Conservation (phyloP, 2,329 filamentous ascomycete genomes). For the Penicillium sp. region DNA sequence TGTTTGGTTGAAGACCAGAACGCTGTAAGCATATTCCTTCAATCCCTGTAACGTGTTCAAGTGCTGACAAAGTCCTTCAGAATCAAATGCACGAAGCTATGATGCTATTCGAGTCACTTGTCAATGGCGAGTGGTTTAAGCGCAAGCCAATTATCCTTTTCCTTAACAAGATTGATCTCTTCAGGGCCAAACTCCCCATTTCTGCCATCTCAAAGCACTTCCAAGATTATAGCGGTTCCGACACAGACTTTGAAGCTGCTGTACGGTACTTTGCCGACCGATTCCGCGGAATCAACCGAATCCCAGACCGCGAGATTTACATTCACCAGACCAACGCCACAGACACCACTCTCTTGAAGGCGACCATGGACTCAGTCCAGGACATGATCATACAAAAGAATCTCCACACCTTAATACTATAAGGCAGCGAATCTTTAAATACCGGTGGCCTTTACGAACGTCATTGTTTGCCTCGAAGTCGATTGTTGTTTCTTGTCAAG, state of each 20-base stretch:
- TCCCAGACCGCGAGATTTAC: slow-evolving; percentile 57
- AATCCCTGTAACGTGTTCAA: background rate
- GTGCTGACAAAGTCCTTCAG: slow-evolving; percentile 41
- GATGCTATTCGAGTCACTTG: slow-evolving; percentile 83
- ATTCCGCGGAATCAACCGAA: slow-evolving; percentile 72
- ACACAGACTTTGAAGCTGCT: slow-evolving; percentile 70
- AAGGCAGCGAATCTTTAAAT: slow-evolving; percentile 16
- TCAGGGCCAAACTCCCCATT: slow-evolving; percentile 70
- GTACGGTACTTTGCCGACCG: slow-evolving; percentile 81
- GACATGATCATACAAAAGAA: slow-evolving; percentile 87
- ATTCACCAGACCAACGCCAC: slow-evolving; percentile 61
- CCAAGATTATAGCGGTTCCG: slow-evolving; percentile 72
- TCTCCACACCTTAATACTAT: slow-evolving; percentile 74
- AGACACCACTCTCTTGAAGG: slow-evolving; percentile 74
- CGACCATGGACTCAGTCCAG: slow-evolving; percentile 82
- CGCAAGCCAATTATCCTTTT: slow-evolving; percentile 80
- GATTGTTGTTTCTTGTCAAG: slow-evolving; percentile 20
- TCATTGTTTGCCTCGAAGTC: slow-evolving; percentile 20
- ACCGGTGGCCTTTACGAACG: slow-evolving; percentile 18
- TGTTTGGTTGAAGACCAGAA: slow-evolving; percentile 95
- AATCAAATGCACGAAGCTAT: slow-evolving; percentile 91
- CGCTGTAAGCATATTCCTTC: slow-evolving; percentile 63
- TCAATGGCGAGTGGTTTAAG: slow-evolving; percentile 83
- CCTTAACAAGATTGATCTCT: slow-evolving; percentile 84
- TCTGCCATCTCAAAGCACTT: slow-evolving; percentile 74